phyloP scores from a whole-genome alignment of 2,329 filamentous ascomycete genomes.

The Alternaria sp. region DNA sequence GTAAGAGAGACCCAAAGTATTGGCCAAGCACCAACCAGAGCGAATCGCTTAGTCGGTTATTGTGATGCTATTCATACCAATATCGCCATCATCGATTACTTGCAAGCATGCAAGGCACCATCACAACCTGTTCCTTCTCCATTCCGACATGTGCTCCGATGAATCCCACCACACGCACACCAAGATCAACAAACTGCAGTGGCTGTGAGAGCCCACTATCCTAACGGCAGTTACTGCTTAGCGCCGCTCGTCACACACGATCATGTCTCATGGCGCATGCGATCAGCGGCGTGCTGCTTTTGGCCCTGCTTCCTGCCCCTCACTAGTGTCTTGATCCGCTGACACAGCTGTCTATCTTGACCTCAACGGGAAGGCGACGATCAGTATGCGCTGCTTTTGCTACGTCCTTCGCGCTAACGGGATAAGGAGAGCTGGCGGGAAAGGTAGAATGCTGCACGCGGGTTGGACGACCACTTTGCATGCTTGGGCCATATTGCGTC shows the following conservation, averaged over 20 bases:
- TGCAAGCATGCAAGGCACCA: not conserved
- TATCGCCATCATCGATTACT: not conserved
- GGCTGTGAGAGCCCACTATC: not conserved
- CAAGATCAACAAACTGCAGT: not conserved
- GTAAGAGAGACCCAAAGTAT: not conserved
- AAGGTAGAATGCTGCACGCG: not conserved
- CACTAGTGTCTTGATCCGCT: not conserved
- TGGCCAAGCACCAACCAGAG: not conserved
- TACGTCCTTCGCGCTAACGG: not conserved
- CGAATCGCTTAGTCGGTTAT: not conserved
- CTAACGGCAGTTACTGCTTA: not conserved
- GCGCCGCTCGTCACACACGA: not conserved
- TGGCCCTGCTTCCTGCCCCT: not conserved
- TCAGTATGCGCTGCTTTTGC: conserved; percentile 3
- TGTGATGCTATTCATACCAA: not conserved
- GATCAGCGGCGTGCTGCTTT: conserved; percentile 4
- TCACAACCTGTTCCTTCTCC: not conserved
- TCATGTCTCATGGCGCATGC: not conserved
- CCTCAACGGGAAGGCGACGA: conserved; percentile 3
- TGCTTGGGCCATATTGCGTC: not conserved
- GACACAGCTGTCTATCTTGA: conserved; percentile 1
- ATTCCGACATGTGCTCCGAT: not conserved
- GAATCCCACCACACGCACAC: not conserved
- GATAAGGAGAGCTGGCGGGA: not conserved
- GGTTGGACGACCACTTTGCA: not conserved